Evolutionary conservation across 2,329 filamentous ascomycete genomes (phyloP), one percentile per base, ranked within the genome.

Genomic region (Apiospora sp.): DNA sequence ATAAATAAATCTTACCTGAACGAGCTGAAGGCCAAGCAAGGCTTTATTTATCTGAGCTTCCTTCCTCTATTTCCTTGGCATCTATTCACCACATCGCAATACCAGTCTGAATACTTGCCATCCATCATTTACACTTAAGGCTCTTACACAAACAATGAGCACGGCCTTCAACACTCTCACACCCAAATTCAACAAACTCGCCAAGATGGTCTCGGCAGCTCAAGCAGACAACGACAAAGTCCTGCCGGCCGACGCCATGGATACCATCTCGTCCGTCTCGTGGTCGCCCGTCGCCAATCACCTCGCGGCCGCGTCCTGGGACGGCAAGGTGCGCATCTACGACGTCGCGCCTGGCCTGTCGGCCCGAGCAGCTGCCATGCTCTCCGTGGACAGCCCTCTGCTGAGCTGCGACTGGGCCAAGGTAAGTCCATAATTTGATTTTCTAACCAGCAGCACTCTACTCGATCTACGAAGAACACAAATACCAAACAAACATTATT

Each of bases 361-460:
- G 68, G 78, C 79, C 68, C 73, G 71, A 43, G 77, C 74, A 61
- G 75, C 77, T 61, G 75, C 79, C 19, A 54, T 73, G 71, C 75
- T 82, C 72, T 54, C 68, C 34, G 74, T 74, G 69, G 77, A 78
- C 8, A 75, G 74, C 68, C 81, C 81, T 16, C 71, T 82, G 46
- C 73, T 83, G 72, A 78, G 79, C 71, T 82, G 81, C 75, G 78
- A 82, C 77, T 83, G 82, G 78, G 79, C 77, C 75, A 79, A 81
- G 79, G 82, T 83, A 80, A 80, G 82, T 82, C 49, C 43, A 70
- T 75, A 73, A 73, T 24, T 61, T 72, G 46, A 76, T 75, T 75
- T 41, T 70, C 78, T 80, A 80, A 81, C 75, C 73, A 75, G 71
- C 78, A 80, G 78, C 77, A n/a, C 76, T 71, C 37, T 14, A 69